A percentile compares a stretch with the other conserved stretches of the same genome.
Conservation (phyloP, 345 rosid species). For the Odontarrhena argentea region DNA sequence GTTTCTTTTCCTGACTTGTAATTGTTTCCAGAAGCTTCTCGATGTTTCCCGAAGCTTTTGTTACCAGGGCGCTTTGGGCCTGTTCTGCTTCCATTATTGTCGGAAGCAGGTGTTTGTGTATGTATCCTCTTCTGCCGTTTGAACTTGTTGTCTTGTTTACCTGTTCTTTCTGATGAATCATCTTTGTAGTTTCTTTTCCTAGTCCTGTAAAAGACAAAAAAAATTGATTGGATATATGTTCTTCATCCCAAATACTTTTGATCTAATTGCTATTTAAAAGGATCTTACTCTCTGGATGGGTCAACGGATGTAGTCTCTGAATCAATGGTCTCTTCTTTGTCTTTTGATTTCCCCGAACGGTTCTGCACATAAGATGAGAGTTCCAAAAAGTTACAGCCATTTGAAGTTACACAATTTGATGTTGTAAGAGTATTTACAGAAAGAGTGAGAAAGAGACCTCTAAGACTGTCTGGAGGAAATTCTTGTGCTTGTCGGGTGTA, state of each 20-base stretch:
- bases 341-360: constrained; percentile 57
- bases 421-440: neutral
- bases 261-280: constrained; percentile 3
- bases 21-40: constrained; percentile 38
- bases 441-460: constrained; percentile 52
- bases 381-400: neutral
- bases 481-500: constrained; percentile 74
- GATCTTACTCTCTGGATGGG: constrained; percentile 38
- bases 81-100: constrained; percentile 28
- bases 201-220: constrained; percentile 24
- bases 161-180: constrained; percentile 29
- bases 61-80: constrained; percentile 31
- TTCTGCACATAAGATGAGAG: constrained; percentile 54
- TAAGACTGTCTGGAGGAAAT: constrained; percentile 66
- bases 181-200: constrained; percentile 37
- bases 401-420: constrained; percentile 1
- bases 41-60: constrained; percentile 37
- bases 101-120: constrained; percentile 28
- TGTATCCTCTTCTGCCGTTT: constrained; percentile 36
- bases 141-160: constrained; percentile 38
- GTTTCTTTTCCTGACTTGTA: constrained; percentile 30
- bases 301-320: constrained; percentile 26
- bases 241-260: neutral
- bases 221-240: constrained; percentile 2
- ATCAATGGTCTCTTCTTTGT: constrained; percentile 48